Base-by-base conservation (phyloP, 805 yeast genomes). In the Maudiozyma turicensis region DNA sequence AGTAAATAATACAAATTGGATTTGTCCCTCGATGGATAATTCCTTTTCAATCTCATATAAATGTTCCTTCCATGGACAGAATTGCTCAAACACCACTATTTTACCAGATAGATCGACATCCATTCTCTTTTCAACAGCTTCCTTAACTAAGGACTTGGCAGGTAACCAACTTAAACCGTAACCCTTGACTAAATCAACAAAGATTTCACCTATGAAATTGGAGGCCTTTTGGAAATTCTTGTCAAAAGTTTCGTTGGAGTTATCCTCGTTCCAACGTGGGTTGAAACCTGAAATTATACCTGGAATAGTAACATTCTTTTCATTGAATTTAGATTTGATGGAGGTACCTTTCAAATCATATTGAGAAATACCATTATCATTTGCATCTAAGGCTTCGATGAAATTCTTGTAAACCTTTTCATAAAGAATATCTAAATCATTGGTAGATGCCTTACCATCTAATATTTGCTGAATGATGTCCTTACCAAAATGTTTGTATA, bases 41-140 rank as follows among this genome's bases (percentile, higher is more conserved):
- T 76, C 82, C 55, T 72, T 75, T 67, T 93, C 96, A 50, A 86
- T 72, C 15, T 73, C 71, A 64, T 80, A 87, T 45, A 91, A 72
- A 65, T 93, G 98, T 63, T 88, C 96, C 66, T 89, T 90, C 99
- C 99, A 93, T 44, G 96, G 95, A 47, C 87, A 85, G 64, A 84
- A 87, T 52, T 77, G 76, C n/a, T 77, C 80, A 52, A 93, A 74
- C 4, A 86, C 75, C 9, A 93, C 58, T 42, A 91, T 81, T 53
- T 82, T 78, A 40, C 96, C 96, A 28, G 84, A 75, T 33, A 57
- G 50, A 59, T 88, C 87, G 47, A 78, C 77, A 29, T 78, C 67
- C 46, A 69, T 69, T 60, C 97, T 77, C 7, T 59, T 48, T 3
- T 70, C 71, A 56, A 89, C 77, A 0, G 96, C 91, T n/a, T 72